Percentiles rank a stretch among this genome's conserved stretches.
Evolutionary conservation across 192 early-diverging fungal genomes (phyloP).

Genomic region (Coemansia sp.): DNA sequence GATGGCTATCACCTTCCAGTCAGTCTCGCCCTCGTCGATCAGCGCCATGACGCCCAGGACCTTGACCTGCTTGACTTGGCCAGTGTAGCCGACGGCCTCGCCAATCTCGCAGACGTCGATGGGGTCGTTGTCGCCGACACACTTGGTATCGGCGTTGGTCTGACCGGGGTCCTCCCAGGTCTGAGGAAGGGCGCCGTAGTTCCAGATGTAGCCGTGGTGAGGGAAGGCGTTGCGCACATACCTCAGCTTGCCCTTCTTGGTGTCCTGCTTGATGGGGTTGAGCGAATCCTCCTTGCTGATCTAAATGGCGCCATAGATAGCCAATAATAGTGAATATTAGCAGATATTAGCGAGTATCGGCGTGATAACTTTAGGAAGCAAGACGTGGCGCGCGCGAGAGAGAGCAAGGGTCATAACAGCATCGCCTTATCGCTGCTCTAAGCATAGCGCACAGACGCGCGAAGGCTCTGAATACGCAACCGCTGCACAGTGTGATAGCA

Average conservation of each 20-base stretch:
- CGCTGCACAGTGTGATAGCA: neutral
- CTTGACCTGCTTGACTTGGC: slow-evolving; percentile 99
- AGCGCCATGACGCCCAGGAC: slow-evolving; percentile 98
- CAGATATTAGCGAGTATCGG: slow-evolving; percentile 8
- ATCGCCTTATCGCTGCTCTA: neutral
- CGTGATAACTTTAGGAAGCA: too few species aligned
- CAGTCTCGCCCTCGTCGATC: slow-evolving; percentile 99
- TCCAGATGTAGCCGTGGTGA: slow-evolving; percentile 99
- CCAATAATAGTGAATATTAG: neutral
- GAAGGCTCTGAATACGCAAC: neutral
- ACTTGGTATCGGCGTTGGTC: slow-evolving; percentile 92
- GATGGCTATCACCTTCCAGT: slow-evolving; percentile 99
- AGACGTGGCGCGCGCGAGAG: too few species aligned
- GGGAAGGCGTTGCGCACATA: slow-evolving; percentile 99
- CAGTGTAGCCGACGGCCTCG: slow-evolving; percentile 86
- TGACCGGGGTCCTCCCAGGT: slow-evolving; percentile 99
- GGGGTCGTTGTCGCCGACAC: slow-evolving; percentile 96
- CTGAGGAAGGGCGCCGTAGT: slow-evolving; percentile 99
- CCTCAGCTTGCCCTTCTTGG: slow-evolving; percentile 99
- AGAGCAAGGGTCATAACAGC: neutral
- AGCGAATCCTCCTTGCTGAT: slow-evolving; percentile 95
- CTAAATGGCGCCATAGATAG: slow-evolving; percentile 41
- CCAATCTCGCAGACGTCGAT: slow-evolving; percentile 99
- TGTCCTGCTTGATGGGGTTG: slow-evolving; percentile 99
- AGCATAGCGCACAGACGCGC: neutral